These are phyloP conservation scores for Drechslerella coelobrocha DNA, from an alignment of 2,329 filamentous ascomycete genomes.

Conservation along the genomic window DNA sequence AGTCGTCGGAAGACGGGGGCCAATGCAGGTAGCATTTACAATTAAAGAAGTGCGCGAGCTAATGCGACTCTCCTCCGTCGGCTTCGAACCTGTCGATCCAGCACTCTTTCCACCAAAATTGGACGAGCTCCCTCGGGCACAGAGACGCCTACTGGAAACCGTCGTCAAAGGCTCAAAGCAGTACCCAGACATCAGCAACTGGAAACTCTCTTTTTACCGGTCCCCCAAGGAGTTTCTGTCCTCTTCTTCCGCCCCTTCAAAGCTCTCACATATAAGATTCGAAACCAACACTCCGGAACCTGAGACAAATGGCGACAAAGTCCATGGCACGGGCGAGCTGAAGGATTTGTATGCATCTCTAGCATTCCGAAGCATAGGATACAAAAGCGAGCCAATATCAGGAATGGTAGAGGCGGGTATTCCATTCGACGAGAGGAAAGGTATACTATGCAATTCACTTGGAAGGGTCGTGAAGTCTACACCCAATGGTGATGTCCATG, in stretches of 20 bases:
- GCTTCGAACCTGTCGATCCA: slow-evolving; percentile 72
- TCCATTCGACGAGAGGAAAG: slow-evolving; percentile 75
- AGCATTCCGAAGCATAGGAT: slow-evolving; percentile 93
- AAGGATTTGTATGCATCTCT: slow-evolving; percentile 69
- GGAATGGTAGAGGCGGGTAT: slow-evolving; percentile 77
- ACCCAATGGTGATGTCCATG: slow-evolving; percentile 60
- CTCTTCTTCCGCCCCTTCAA: slow-evolving; percentile 59
- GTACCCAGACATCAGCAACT: slow-evolving; percentile 65
- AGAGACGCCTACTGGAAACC: slow-evolving; percentile 67
- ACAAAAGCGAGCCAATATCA: slow-evolving; percentile 78
- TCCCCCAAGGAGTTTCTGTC: slow-evolving; percentile 74
- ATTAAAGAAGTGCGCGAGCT: slow-evolving; percentile 94
- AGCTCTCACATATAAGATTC: slow-evolving; percentile 73
- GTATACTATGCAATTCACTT: slow-evolving; percentile 82
- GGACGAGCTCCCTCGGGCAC: slow-evolving; percentile 74
- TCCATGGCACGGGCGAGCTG: slow-evolving; percentile 63
- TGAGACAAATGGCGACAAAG: slow-evolving; percentile 64
- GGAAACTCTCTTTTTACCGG: slow-evolving; percentile 86
- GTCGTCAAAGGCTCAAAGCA: slow-evolving; percentile 31
- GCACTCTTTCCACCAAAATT: slow-evolving; percentile 71
- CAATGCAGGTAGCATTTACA: slow-evolving; percentile 89
- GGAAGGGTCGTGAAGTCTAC: slow-evolving; percentile 68
- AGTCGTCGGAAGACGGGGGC: slow-evolving; percentile 87
- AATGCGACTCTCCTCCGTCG: slow-evolving; percentile 74
- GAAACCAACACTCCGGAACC: slow-evolving; percentile 65